Evolutionary conservation across 768 basidiomycete genomes (phyloP), one percentile per base, ranked within the genome.

Genomic region (Calvatia gigantea): DNA sequence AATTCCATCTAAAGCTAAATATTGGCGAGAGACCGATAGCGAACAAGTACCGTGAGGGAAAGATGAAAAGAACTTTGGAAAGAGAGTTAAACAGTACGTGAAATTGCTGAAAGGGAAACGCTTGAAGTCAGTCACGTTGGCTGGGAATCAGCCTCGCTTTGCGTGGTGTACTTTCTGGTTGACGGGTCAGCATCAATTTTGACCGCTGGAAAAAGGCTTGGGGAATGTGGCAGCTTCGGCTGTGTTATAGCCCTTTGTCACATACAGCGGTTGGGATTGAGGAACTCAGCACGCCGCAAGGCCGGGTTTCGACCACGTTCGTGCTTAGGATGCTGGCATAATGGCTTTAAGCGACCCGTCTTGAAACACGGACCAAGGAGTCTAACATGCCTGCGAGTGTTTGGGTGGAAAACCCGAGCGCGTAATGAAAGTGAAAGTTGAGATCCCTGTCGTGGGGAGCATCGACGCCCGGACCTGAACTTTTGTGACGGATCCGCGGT

Each of bases 341-440:
- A 85, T 85, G 82, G 83, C 82, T 81, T 84, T 84, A 81, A 85
- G 76, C 81, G 81, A 83, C 82, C 84, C 82, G 82, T 86, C 84
- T 85, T 86, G 84, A 85, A 85, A 86, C 84, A 85, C 81, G 83
- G 85, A 86, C 85, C 83, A 86, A 87, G 85, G 84, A 87, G 85
- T 86, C 84, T 83, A 87, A 85, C 86, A 83, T 84, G 79, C 81
- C 73, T 81, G 84, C 84, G 81, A 87, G 85, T 87, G 77, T 85
- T 84, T 77, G 82, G 83, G 83, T 81, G 81, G 73, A 71, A 84
- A 85, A 85, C 83, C 75, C 80, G 70, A 71, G 75, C 71, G 82
- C 80, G 78, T 64, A 85, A 84, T 80, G 79, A 85, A 85, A 85
- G 83, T 84, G 79, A 84, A 79, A 77, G 81, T 79, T 75, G 80